A percentile compares a stretch with the other conserved stretches of the same genome.
Conservation (phyloP, 352 stramenopile species). For the Phytophthora pinifolia region DNA sequence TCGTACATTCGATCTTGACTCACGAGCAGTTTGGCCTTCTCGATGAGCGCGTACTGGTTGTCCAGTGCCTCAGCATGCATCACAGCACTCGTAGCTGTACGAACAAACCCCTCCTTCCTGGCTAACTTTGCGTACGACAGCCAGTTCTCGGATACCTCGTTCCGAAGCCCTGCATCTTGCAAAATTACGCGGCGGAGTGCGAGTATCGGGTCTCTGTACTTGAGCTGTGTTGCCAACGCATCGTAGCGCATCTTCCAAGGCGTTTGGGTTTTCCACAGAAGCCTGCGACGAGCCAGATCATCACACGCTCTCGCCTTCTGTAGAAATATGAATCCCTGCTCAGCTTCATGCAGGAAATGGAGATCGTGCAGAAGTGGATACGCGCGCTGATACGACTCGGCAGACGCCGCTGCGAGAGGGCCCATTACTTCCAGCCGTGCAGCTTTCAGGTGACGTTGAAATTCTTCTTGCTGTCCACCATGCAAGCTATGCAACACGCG, state of each 20-base stretch:
- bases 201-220: slow-evolving; percentile 83
- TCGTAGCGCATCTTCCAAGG: slow-evolving; percentile 75
- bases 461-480: slow-evolving; percentile 46
- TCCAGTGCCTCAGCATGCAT: slow-evolving; percentile 84
- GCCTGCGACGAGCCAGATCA: slow-evolving; percentile 29
- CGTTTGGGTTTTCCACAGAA: slow-evolving; percentile 58
- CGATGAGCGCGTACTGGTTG: slow-evolving; percentile 69
- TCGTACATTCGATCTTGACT: slow-evolving; percentile 85
- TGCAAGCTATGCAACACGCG: slow-evolving; percentile 82
- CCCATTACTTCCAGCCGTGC: slow-evolving; percentile 72
- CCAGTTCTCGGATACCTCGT: slow-evolving; percentile 82
- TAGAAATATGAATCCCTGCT: slow-evolving; percentile 70
- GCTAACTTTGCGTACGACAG: slow-evolving; percentile 81
- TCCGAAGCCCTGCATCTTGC: slow-evolving; percentile 55
- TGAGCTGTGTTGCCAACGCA: slow-evolving; percentile 72
- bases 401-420: slow-evolving; percentile 62
- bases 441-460: slow-evolving; percentile 64
- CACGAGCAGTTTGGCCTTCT: slow-evolving; percentile 84
- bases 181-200: slow-evolving; percentile 80
- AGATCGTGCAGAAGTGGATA: slow-evolving; percentile 79
- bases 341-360: slow-evolving; percentile 76
- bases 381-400: slow-evolving; percentile 74
- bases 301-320: slow-evolving; percentile 29
- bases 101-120: slow-evolving; percentile 81
- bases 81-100: slow-evolving; percentile 77